Base-by-base conservation (phyloP, 176 grass and related monocot genomes). In the Eleusine coracana region DNA sequence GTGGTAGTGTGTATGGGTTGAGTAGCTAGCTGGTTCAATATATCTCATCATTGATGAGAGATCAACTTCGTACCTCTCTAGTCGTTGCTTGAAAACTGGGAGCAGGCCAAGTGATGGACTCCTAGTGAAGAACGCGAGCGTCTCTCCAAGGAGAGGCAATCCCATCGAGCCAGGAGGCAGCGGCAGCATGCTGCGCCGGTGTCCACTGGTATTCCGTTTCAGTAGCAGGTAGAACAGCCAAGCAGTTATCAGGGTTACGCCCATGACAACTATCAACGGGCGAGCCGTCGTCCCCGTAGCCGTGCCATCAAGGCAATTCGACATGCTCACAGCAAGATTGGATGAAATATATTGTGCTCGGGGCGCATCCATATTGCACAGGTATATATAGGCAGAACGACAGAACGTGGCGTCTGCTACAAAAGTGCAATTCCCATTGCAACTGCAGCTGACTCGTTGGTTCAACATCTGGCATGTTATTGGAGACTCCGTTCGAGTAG, bases 151-250 rank as follows among this genome's bases (percentile, higher is more conserved):
- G 73, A 86, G 31, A 1, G 90, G 90, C 12, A 92, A 44, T 27
- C 90, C 86, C 74, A 80, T 92, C 3, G 86, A 89, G 4, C 90
- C 90, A 1, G 90, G 88, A 27, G 84, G 90, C 40, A 89, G 73
- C 70, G 73, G 29, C 3, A 13, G 56, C 14, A 62, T 38, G 58
- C 82, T 25, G 7, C 54, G 4, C 2, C n/a, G 58, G n/a, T 9
- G 58, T 61, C 58, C 9, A 61, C 3, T 61, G 21, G 0, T 3
- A 6, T 11, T 61, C n/a, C 58, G n/a, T 25, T 10, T 61, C n/a
- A 61, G 9, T 2, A 61, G 58, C 20, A 61, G 23, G 69, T 49
- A 25, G 42, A 49, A 29, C 69, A 25, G 23, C 69, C 41, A 48
- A 16, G 42, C 69, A 10, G 12, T 15, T 14, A 49, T 28, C 42